Evolutionary conservation across 2,329 filamentous ascomycete species (phyloP).

Genomic region (Ophiostoma angusticollis): DNA sequence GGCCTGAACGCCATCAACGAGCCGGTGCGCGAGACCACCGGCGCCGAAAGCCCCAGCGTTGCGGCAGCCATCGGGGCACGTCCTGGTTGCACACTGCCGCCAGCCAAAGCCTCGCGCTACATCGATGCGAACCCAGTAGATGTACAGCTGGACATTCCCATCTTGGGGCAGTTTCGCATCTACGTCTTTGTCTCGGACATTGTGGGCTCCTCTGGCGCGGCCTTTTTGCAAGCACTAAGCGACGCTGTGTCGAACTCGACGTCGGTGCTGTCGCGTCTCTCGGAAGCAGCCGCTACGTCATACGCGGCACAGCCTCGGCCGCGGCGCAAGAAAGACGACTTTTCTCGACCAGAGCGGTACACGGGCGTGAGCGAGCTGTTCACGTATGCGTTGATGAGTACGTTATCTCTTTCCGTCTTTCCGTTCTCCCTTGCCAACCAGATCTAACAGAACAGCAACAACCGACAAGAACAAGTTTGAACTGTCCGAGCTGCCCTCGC

Average conservation of each 20-base stretch:
- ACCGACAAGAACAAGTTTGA: slow-evolving; percentile 51
- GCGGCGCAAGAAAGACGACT: slow-evolving; percentile 47
- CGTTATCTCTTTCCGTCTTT: slow-evolving; percentile 20
- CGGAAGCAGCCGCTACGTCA: slow-evolving; percentile 43
- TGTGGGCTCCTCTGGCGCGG: slow-evolving; percentile 27
- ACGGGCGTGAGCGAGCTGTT: slow-evolving; percentile 54
- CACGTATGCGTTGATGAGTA: slow-evolving; percentile 56
- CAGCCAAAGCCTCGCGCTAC: slow-evolving; percentile 58
- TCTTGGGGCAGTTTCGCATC: slow-evolving; percentile 66
- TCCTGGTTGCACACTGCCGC: slow-evolving; percentile 45
- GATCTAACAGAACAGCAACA: slow-evolving; percentile 34
- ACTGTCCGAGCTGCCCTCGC: slow-evolving; percentile 46
- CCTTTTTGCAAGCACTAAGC: slow-evolving; percentile 50
- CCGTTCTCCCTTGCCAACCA: slow-evolving; percentile 8
- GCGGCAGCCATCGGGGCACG: too few relatives aligned
- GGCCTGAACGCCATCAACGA: slow-evolving; percentile 35
- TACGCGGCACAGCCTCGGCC: slow-evolving; percentile 47
- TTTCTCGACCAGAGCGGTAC: slow-evolving; percentile 56
- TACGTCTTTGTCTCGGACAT: slow-evolving; percentile 57
- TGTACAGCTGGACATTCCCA: slow-evolving; percentile 62
- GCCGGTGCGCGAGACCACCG: slow-evolving; percentile 23
- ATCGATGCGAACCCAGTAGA: slow-evolving; percentile 68
- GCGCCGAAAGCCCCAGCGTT: too few relatives aligned
- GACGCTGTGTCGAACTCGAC: slow-evolving; percentile 33
- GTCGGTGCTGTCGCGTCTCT: slow-evolving; percentile 46